These are phyloP conservation scores for Erysiphe pulchra DNA, from an alignment of 2,329 filamentous ascomycete species.

Conservation along the genomic window DNA sequence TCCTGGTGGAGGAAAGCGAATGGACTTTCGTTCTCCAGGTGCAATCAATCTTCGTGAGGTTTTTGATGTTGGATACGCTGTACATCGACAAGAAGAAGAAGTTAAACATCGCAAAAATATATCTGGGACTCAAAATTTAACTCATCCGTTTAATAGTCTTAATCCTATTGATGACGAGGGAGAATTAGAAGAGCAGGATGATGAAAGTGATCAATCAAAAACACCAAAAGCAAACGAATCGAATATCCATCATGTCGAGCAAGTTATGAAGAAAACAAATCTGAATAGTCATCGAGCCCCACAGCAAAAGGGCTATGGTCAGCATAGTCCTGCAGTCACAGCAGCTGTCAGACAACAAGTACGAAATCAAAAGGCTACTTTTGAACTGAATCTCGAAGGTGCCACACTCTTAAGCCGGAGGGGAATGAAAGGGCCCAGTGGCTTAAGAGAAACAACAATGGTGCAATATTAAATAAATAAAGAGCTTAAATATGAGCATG, in stretches of 20 bases:
- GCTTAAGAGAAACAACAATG: constrained; percentile 7
- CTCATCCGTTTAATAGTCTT: constrained; percentile 36
- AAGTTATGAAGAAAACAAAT: constrained; percentile 64
- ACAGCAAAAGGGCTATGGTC: constrained; percentile 46
- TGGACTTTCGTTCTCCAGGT: constrained; percentile 87
- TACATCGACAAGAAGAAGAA: constrained; percentile 90
- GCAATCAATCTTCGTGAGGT: constrained; percentile 90
- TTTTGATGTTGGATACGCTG: constrained; percentile 94
- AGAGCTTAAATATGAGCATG: no score
- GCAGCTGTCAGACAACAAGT: constrained; percentile 66
- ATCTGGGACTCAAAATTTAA: constrained; percentile 37
- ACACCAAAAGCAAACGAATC: constrained; percentile 32
- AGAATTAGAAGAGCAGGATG: constrained; percentile 38
- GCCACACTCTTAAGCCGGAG: constrained; percentile 64
- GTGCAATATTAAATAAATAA: background rate
- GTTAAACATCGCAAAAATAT: constrained; percentile 74
- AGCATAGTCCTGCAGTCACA: constrained; percentile 65
- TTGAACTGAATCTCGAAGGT: constrained; percentile 79
- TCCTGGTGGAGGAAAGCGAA: constrained; percentile 35
- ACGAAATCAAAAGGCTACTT: constrained; percentile 46
- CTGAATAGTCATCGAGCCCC: constrained; percentile 30
- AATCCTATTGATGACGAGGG: constrained; percentile 39
- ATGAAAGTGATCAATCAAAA: constrained; percentile 31
- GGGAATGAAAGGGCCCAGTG: constrained; percentile 20
- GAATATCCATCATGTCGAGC: constrained; percentile 42